phyloP scores from a whole-genome alignment of 1,284 basidiomycete genomes.

The Cerrena zonata region DNA sequence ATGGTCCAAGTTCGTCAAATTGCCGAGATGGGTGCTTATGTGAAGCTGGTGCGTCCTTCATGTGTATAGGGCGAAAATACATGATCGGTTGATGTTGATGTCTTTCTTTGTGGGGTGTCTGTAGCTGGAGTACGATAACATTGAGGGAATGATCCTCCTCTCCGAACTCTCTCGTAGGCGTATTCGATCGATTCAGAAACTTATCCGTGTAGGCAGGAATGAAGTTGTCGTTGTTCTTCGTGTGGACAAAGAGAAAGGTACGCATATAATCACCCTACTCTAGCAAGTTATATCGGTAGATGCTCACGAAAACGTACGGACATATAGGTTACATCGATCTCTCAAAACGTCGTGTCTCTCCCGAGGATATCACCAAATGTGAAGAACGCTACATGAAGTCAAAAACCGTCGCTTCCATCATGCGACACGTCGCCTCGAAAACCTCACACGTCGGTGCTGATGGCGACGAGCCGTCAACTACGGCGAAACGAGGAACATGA shows the following conservation, averaged over 20 bases:
- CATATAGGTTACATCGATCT: slow-evolving; percentile 91
- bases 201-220: slow-evolving; percentile 95
- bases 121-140: slow-evolving; percentile 97
- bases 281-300: not conserved
- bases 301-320: not conserved
- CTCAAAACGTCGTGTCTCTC: slow-evolving; percentile 97
- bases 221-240: slow-evolving; percentile 97
- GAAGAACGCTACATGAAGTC: slow-evolving; percentile 98
- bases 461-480: slow-evolving; percentile 23
- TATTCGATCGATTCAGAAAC: slow-evolving; percentile 96
- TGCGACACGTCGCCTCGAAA: slow-evolving; percentile 90
- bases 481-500: slow-evolving; percentile 38
- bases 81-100: slow-evolving; percentile 1
- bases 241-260: slow-evolving; percentile 99
- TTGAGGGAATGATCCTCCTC: slow-evolving; percentile 98
- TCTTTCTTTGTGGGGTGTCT: not conserved
- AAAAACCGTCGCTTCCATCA: slow-evolving; percentile 89
- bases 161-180: slow-evolving; percentile 95
- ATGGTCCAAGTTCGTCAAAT: slow-evolving; percentile 99
- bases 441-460: slow-evolving; percentile 48
- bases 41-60: slow-evolving; percentile 75
- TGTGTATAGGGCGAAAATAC: not conserved
- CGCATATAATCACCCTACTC: slow-evolving; percentile 16
- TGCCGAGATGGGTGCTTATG: slow-evolving; percentile 99
- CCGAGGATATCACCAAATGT: slow-evolving; percentile 97